Evolutionary conservation across 495 filamentous ascomycete species (phyloP).

Genomic region (Evernia prunastri): DNA sequence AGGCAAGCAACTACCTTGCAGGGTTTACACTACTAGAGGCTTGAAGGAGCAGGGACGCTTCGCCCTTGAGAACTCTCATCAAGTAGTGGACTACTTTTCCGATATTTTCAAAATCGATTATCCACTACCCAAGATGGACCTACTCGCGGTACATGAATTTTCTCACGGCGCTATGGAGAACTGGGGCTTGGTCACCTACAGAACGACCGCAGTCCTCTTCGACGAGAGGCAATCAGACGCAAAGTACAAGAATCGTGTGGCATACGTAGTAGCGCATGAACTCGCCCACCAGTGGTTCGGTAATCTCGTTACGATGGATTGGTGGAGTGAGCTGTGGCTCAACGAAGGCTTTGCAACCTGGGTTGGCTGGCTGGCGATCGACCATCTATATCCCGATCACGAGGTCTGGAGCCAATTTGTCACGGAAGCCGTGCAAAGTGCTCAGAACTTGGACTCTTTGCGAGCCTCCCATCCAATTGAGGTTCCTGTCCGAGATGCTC

Average conservation of each 20-base stretch:
- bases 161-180: slow-evolving; percentile 74
- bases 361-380: slow-evolving; percentile 91
- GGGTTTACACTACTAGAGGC: slow-evolving; percentile 89
- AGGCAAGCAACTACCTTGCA: slow-evolving; percentile 81
- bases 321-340: slow-evolving; percentile 95
- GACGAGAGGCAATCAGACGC: slow-evolving; percentile 86
- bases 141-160: slow-evolving; percentile 96
- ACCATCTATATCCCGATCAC: slow-evolving; percentile 91
- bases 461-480: slow-evolving; percentile 92
- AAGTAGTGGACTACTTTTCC: slow-evolving; percentile 90
- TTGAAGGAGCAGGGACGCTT: slow-evolving; percentile 81
- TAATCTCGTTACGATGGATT: slow-evolving; percentile 75
- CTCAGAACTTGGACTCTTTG: slow-evolving; percentile 79
- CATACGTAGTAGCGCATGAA: slow-evolving; percentile 89
- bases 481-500: slow-evolving; percentile 79
- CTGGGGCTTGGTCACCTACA: slow-evolving; percentile 95
- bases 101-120: slow-evolving; percentile 93
- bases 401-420: slow-evolving; percentile 81
- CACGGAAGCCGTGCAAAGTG: slow-evolving; percentile 84
- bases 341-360: slow-evolving; percentile 97
- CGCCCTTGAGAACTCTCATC: slow-evolving; percentile 78
- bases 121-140: slow-evolving; percentile 88
- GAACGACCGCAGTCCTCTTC: slow-evolving; percentile 86
- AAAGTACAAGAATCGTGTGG: slow-evolving; percentile 80
- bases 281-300: slow-evolving; percentile 99